Base-by-base conservation (phyloP, 2,329 filamentous ascomycete species). In the Stagonosporopsis cucurbitacearum region DNA sequence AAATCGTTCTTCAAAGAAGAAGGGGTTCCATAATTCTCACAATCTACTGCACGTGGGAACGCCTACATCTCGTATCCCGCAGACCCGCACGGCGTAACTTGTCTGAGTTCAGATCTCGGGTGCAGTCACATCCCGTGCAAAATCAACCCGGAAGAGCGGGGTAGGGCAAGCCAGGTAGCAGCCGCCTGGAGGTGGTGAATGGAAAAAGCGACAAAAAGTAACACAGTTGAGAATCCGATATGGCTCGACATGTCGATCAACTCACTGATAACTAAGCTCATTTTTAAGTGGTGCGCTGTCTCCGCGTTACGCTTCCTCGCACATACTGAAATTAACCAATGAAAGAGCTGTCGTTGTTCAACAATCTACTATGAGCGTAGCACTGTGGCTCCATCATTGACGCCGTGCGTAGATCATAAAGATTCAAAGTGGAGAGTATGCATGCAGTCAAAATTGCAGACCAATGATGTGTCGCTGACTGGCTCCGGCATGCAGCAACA, bases 401-500 rank as follows among this genome's bases (percentile, higher is more conserved):
- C n/a, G 22, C 40, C 44, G 35, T 33, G 30, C 17, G 33, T 41
- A 50, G 39, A 41, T 36, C 35, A 50, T 40, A 5, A 15, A 32
- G 3, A 36, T 15, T 11, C 36, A 22, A 37, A 35, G 53, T 50
- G 53, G 46, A 33, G 46, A 50, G 20, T 9, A 11, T 40, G 53
- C 36, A 56, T 50, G 42, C 35, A 46, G 11, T 46, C 6, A 7
- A 28, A 30, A 22, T 8, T 17, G 33, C 23, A 17, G 15, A 23
- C 53, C 53, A 56, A 56, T 56, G 23, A 42, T 9, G 20, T 13
- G 22, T 22, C 33, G 42, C 46, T 45, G 36, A 50, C 42, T 36
- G 37, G 36, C 46, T 45, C 53, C 53, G 53, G 26, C 53, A 23
- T 46, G 46, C 46, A 55, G 33, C 35, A 50, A 45, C 42, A 46